Evolutionary conservation across 768 basidiomycete genomes (phyloP).

Genomic region (Erythrobasidium yunnanense): DNA sequence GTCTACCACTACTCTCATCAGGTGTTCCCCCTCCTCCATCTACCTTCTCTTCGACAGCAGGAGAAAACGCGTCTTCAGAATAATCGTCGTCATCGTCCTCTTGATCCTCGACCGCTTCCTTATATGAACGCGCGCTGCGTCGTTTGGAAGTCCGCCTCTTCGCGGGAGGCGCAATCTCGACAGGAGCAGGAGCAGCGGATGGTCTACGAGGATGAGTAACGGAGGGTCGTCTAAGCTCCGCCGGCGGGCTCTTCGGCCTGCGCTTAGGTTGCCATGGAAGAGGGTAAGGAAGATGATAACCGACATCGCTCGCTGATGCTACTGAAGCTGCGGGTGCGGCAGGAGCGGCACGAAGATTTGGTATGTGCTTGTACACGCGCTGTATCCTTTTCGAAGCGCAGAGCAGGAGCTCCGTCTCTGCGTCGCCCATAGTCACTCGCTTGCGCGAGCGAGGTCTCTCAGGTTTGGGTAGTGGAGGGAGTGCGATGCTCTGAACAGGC

Average conservation of each 20-base stretch:
- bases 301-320: not conserved
- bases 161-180: no score
- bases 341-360: not conserved
- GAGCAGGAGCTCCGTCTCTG: constrained; percentile 35
- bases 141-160: no score
- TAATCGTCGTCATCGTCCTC: no score
- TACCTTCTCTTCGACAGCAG: no score
- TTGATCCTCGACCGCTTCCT: no score
- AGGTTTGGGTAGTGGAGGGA: not conserved
- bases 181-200: no score
- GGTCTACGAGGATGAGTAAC: not conserved
- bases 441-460: not conserved
- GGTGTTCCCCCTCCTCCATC: no score
- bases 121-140: no score
- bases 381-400: constrained; percentile 18
- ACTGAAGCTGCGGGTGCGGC: no score
- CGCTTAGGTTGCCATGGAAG: not conserved
- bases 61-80: no score
- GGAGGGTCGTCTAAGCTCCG: not conserved
- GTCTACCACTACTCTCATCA: no score
- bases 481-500: not conserved
- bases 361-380: not conserved
- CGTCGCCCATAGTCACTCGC: constrained; percentile 33
- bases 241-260: not conserved
- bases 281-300: not conserved